Base-by-base conservation (phyloP, 2,329 filamentous ascomycete species). In the Coniochaeta ligniaria region DNA sequence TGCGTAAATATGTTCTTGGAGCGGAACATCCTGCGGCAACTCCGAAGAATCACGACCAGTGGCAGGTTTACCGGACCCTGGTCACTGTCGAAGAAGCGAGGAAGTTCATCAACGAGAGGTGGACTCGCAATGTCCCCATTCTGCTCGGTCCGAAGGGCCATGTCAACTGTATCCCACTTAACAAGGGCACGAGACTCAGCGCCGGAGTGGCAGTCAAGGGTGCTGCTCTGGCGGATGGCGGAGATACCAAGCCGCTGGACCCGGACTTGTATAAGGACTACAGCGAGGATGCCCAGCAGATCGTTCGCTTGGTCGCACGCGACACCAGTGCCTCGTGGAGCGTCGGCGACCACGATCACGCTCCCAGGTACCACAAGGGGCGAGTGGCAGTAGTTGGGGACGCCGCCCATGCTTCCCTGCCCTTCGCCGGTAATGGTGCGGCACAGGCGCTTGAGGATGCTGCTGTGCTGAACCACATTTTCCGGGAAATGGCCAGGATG, bases 101-200 rank as follows among this genome's bases (percentile, higher is more conserved):
- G 57, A 61, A 65, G 56, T 63, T 67, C 2, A 69, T 73, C 55
- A 64, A 70, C 57, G 64, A 66, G 26, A 68, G 65, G 59, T 72
- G 68, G 67, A 70, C 67, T 20, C 65, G 61, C 0, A 64, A 47
- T n/a, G 71, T 73, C n/a, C 70, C 71, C 17, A 72, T 73, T 54
- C 63, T 74, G 12, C 62, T 72, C 6, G 71, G 72, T 0, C 69
- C 72, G 1, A 59, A 63, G 5, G 72, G 72, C 24, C 69, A 73
- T 60, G 61, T 74, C 55, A 73, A 73, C 62, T 69, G 66, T 52
- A 72, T 72, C 57, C 70, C 70, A 6, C 63, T 74, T 24, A 73
- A 69, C 63, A 70, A 71, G 62, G 69, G 69, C 61, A 73, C 69
- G 28, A 65, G 69, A 11, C 63, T 73, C 16, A 73, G 69, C 57